Conservation (phyloP, 805 yeast genomes). For the Isabelozyma heimii region DNA sequence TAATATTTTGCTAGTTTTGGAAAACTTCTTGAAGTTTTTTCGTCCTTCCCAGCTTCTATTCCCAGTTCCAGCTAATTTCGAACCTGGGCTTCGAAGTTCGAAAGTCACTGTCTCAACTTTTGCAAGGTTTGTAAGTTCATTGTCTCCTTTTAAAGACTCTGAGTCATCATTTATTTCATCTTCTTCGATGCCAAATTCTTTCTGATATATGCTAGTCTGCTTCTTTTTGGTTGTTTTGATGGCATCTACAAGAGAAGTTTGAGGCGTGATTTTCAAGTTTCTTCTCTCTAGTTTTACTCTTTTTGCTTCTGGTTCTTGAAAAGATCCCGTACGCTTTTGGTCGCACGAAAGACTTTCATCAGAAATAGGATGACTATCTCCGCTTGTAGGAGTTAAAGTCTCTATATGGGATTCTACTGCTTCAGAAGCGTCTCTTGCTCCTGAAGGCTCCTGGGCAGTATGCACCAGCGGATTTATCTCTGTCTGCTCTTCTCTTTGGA, state of each 20-base stretch:
- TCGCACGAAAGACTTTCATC: no score
- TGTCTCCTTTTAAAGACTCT: constrained; percentile 6
- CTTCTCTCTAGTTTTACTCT: constrained; percentile 2
- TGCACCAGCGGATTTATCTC: no score
- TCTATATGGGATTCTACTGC: no score
- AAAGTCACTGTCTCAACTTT: constrained; percentile 30
- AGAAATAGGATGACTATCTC: no score
- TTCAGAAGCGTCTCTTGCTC: no score
- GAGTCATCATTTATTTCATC: constrained; percentile 2
- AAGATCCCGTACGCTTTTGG: neutral
- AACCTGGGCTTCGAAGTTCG: constrained; percentile 5
- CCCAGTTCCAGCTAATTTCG: neutral
- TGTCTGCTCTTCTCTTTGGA: no score
- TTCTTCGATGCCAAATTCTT: constrained; percentile 22
- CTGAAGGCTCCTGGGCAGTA: no score
- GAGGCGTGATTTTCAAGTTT: constrained; percentile 9
- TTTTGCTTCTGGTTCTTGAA: constrained; percentile 1
- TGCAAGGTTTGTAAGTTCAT: constrained; percentile 19
- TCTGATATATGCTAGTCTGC: constrained; percentile 17
- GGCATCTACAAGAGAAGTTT: constrained; percentile 26
- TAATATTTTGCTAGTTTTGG: constrained; percentile 16
- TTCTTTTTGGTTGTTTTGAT: constrained; percentile 21
- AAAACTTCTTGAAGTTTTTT: constrained; percentile 31
- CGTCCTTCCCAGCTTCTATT: constrained; percentile 9
- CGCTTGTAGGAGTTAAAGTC: no score